Conservation (phyloP, 176 grass and related monocot genomes). For the Elaeis guineensis region DNA sequence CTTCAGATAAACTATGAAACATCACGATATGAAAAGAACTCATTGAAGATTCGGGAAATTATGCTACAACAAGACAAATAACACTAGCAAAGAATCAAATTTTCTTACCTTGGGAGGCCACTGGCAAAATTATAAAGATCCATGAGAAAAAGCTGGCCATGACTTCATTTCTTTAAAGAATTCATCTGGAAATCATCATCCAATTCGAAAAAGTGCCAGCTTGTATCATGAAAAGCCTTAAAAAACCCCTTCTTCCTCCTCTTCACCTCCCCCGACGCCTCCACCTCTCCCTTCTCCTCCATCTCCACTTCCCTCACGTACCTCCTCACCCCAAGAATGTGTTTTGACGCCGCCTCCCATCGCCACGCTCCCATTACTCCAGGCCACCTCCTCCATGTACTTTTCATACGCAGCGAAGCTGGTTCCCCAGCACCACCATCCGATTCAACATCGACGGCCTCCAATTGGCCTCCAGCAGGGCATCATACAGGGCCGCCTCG, state of each 20-base stretch:
- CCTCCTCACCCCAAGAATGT: slow-evolving; percentile 31
- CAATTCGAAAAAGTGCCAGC: slow-evolving; percentile 88
- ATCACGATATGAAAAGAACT: too few relatives aligned
- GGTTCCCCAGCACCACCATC: slow-evolving; percentile 57
- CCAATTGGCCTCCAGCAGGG: slow-evolving; percentile 65
- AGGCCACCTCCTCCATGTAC: slow-evolving; percentile 28
- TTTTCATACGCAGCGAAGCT: slow-evolving; percentile 49
- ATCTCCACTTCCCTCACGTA: slow-evolving; percentile 47
- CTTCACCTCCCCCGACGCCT: background rate
- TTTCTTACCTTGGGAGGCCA: too few relatives aligned
- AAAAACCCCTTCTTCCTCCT: slow-evolving; percentile 30
- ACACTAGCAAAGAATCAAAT: too few relatives aligned
- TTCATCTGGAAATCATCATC: slow-evolving; percentile 26
- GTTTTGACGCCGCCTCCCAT: slow-evolving; percentile 25
- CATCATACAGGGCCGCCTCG: slow-evolving; percentile 61
- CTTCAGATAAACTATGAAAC: too few relatives aligned
- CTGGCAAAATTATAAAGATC: too few relatives aligned
- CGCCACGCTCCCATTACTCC: slow-evolving; percentile 13
- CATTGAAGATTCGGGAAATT: too few relatives aligned
- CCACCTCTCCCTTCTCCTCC: slow-evolving; percentile 21
- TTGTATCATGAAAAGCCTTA: slow-evolving; percentile 68
- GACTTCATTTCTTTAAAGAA: too few relatives aligned
- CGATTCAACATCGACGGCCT: slow-evolving; percentile 32
- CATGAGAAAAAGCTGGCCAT: too few relatives aligned
- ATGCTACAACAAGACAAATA: too few relatives aligned